Base-by-base conservation (phyloP, 108 stramenopile species). In the Stephanodiscus minutulus region DNA sequence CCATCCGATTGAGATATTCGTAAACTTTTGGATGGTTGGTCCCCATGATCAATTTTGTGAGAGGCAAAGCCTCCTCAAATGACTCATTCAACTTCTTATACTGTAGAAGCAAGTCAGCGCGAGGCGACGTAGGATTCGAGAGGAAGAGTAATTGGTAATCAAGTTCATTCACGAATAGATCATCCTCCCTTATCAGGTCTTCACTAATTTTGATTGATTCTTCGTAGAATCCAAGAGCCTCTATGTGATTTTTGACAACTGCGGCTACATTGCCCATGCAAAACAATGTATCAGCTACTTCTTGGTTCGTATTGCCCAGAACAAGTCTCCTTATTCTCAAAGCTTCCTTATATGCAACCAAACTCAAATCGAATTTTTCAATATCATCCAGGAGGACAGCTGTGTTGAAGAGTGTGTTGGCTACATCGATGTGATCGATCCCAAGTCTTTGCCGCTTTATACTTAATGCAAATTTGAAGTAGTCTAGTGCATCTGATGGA, bases 261-360 rank as follows among this genome's bases (percentile, higher is more conserved):
- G 80, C 66, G 20, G 68, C 61, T 43, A 81, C 79, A 72, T 81
- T 83, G 8, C 78, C 83, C 64, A 83, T 80, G 59, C 75, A 81
- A 37, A 80, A 79, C 36, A 83, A 20, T 15, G 83, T 83, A 68
- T 83, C 83, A 12, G 83, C 83, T 24, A 83, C 83, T 62, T 72
- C 78, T 63, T 43, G 46, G 33, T 70, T 76, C 15, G 76, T 64
- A 17, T 72, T 46, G n/a, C 83, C 79, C 8, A 70, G 44, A 0
- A 66, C 64, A 15, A 76, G 70, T 29, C 68, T 77, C 29, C 76
- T 37, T 49, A 83, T 81, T 49, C 83, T 61, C 59, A 69, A 63
- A 7, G 83, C 74, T 73, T 83, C 83, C 53, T 66, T 76, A 36
- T 83, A 83, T 5, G 78, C 79, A 31, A 72, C 76, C 58, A 83